Evolutionary conservation across 306 rosid species (phyloP).

Genomic region (Prunus mira): DNA sequence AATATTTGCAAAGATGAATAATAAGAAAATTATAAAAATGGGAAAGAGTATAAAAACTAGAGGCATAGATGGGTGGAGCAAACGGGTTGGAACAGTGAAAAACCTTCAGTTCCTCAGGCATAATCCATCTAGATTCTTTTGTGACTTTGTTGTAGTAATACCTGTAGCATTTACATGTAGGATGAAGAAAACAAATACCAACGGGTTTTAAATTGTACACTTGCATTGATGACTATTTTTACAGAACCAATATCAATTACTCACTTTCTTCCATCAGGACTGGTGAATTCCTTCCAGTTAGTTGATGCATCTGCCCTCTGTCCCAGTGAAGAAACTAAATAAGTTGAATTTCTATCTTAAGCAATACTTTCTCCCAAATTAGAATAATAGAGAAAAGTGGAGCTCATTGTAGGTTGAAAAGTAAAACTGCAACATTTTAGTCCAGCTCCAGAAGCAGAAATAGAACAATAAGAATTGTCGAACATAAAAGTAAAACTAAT

Average conservation of each 20-base stretch:
- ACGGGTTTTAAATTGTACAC: conserved; percentile 18
- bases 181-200: conserved; percentile 16
- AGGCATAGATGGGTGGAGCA: neutral
- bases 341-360: conserved; percentile 26
- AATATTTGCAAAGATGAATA: conserved; percentile 22
- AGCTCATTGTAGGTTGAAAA: neutral
- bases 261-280: conserved; percentile 91
- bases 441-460: neutral
- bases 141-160: conserved; percentile 79
- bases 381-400: conserved; percentile 18
- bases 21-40: neutral
- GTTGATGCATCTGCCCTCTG: conserved; percentile 96
- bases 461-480: conserved; percentile 3
- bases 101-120: conserved; percentile 91
- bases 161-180: conserved; percentile 48
- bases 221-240: neutral
- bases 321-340: conserved; percentile 36
- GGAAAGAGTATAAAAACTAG: conserved; percentile 5
- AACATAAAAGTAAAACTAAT: neutral
- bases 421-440: neutral
- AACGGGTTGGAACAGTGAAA: conserved; percentile 18
- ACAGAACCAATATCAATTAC: conserved; percentile 31
- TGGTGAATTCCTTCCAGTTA: conserved; percentile 84
- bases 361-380: conserved; percentile 16
- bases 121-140: conserved; percentile 84